A percentile compares a stretch with the other conserved stretches of the same genome.
Conservation (phyloP, 306 rosid genomes). For the Lathyrus tuberosus region DNA sequence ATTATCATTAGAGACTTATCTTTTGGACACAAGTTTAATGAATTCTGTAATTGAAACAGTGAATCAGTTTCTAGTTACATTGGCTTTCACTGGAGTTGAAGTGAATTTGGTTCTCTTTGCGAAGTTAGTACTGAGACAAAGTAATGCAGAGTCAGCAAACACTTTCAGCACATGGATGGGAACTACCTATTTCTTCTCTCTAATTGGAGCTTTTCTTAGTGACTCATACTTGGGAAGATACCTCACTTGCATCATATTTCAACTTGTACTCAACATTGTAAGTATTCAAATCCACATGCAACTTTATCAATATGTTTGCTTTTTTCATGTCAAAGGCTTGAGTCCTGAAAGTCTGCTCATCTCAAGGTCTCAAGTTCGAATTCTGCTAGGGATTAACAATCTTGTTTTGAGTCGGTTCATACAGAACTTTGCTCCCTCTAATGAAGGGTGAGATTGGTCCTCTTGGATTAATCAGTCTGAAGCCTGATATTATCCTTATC, state of each 20-base stretch:
- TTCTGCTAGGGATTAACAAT: no score
- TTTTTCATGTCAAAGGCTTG: no score
- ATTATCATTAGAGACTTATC: not conserved
- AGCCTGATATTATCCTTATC: no score
- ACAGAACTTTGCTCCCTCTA: no score
- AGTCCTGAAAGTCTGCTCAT: no score
- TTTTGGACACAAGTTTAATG: not conserved
- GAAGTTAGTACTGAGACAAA: slow-evolving; percentile 60
- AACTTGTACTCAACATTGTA: slow-evolving; percentile 53
- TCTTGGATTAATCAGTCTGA: not conserved
- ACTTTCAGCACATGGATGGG: slow-evolving; percentile 73
- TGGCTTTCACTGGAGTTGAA: slow-evolving; percentile 69
- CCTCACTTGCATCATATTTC: slow-evolving; percentile 60
- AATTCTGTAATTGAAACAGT: slow-evolving; percentile 39
- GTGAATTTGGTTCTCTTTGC: slow-evolving; percentile 67
- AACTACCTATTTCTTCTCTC: slow-evolving; percentile 58
- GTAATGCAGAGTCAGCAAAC: slow-evolving; percentile 67
- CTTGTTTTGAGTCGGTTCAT: no score
- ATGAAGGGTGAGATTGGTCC: not conserved
- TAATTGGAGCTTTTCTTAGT: slow-evolving; percentile 67
- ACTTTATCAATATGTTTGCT: not conserved
- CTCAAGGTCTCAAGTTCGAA: no score
- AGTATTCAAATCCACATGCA: slow-evolving; percentile 31
- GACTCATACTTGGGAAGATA: slow-evolving; percentile 70
- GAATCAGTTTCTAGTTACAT: slow-evolving; percentile 59